Evolutionary conservation across 2,329 filamentous ascomycete species (phyloP).

Genomic region (Metarhizium anisopliae): DNA sequence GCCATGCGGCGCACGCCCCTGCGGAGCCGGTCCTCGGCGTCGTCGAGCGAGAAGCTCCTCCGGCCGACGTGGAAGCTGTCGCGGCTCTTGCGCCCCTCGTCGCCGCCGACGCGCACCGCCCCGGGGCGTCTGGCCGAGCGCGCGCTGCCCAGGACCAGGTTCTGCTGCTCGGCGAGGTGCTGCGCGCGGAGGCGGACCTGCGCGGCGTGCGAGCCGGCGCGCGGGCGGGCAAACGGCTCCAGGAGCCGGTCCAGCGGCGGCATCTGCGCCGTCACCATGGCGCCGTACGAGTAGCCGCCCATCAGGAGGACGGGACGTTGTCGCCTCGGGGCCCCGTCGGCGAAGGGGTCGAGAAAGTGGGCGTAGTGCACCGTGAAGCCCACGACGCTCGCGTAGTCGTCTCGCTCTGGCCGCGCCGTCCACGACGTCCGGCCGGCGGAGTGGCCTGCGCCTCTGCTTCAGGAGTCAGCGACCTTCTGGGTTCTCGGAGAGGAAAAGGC

Average conservation of each 20-base stretch:
- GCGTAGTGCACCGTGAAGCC: slow-evolving; percentile 72
- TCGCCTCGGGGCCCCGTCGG: neutral
- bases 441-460: slow-evolving; percentile 59
- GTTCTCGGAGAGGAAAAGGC: too few relatives aligned
- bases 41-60: slow-evolving; percentile 31
- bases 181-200: slow-evolving; percentile 64
- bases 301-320: slow-evolving; percentile 39
- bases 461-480: slow-evolving; percentile 5
- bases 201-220: slow-evolving; percentile 47
- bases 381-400: slow-evolving; percentile 76
- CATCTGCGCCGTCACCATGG: slow-evolving; percentile 67
- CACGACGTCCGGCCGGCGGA: slow-evolving; percentile 78
- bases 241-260: slow-evolving; percentile 55
- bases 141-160: slow-evolving; percentile 31
- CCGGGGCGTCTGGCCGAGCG: slow-evolving; percentile 22
- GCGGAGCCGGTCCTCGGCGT: slow-evolving; percentile 35
- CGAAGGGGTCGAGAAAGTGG: slow-evolving; percentile 42
- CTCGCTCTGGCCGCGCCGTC: slow-evolving; percentile 71
- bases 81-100: slow-evolving; percentile 34
- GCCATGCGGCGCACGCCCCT: slow-evolving; percentile 34
- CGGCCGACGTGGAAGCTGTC: slow-evolving; percentile 18
- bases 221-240: slow-evolving; percentile 44
- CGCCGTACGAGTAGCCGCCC: slow-evolving; percentile 85
- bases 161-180: slow-evolving; percentile 57
- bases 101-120: slow-evolving; percentile 41